Conservation (phyloP, 1,284 basidiomycete species). For the Ganoderma lingzhi region DNA sequence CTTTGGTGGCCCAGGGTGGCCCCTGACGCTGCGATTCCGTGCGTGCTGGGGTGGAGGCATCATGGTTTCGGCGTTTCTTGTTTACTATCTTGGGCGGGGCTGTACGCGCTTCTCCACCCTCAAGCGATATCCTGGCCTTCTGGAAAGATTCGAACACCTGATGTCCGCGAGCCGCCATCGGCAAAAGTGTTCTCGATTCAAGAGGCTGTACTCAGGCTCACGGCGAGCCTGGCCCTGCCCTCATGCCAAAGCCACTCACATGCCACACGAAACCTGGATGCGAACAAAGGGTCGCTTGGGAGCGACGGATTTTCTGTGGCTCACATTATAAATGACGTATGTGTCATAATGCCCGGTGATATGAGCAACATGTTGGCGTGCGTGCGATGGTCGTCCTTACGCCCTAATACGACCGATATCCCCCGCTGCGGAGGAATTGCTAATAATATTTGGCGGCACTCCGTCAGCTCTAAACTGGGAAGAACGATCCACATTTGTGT, state of each 20-base stretch:
- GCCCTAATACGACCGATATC: not conserved
- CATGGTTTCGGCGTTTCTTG: constrained; percentile 10
- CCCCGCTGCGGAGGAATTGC: not conserved
- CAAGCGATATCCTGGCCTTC: not conserved
- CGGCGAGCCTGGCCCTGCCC: not conserved
- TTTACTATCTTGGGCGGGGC: constrained; percentile 9
- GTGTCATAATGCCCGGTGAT: not conserved
- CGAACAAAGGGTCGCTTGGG: not conserved
- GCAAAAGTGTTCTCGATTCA: constrained; percentile 10
- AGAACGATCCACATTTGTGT: not conserved
- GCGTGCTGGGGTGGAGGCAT: not conserved
- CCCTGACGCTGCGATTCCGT: not conserved
- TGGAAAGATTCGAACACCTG: constrained; percentile 9
- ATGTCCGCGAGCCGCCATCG: constrained; percentile 1
- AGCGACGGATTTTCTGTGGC: not conserved
- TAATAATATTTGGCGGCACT: not conserved
- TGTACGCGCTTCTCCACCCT: constrained; percentile 6
- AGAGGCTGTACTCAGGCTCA: constrained; percentile 8
- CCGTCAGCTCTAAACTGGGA: not conserved
- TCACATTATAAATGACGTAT: not conserved
- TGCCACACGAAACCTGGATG: not conserved
- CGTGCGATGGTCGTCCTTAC: not conserved
- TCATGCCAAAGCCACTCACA: not conserved
- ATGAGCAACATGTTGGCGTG: not conserved
- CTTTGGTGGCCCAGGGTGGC: not conserved